Evolutionary conservation across 306 rosid species (phyloP).

Genomic region (Lablab purpureus): DNA sequence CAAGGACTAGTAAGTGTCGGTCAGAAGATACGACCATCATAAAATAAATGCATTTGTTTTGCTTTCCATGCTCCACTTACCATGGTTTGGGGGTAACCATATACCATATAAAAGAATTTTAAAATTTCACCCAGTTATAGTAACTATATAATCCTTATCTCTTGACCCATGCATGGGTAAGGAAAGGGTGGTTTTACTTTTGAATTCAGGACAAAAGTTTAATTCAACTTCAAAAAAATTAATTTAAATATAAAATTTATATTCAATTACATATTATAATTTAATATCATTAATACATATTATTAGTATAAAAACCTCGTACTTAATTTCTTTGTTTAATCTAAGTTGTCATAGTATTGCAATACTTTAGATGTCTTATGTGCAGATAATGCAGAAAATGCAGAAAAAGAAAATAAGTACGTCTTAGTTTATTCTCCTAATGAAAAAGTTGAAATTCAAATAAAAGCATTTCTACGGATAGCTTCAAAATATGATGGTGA

Average conservation of each 20-base stretch:
- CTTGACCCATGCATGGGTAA: neutral
- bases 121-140: neutral
- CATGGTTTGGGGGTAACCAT: neutral
- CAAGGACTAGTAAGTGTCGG: neutral
- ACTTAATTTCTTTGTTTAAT: slow-evolving; percentile 11
- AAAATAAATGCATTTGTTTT: neutral
- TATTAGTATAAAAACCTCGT: no score
- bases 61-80: neutral
- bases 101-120: neutral
- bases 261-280: no score
- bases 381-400: neutral
- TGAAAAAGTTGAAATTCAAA: slow-evolving; percentile 3
- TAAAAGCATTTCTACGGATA: neutral
- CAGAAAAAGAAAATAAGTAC: neutral
- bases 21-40: neutral
- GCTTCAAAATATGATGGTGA: no score
- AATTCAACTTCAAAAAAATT: no score
- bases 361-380: neutral
- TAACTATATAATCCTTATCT: neutral
- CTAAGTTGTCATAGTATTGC: slow-evolving; percentile 5
- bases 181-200: neutral
- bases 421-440: neutral
- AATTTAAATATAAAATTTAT: no score
- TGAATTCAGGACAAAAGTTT: no score
- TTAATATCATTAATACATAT: no score